Base-by-base conservation (phyloP, 2,329 filamentous ascomycete genomes). In the Ambrosiella cleistominuta region DNA sequence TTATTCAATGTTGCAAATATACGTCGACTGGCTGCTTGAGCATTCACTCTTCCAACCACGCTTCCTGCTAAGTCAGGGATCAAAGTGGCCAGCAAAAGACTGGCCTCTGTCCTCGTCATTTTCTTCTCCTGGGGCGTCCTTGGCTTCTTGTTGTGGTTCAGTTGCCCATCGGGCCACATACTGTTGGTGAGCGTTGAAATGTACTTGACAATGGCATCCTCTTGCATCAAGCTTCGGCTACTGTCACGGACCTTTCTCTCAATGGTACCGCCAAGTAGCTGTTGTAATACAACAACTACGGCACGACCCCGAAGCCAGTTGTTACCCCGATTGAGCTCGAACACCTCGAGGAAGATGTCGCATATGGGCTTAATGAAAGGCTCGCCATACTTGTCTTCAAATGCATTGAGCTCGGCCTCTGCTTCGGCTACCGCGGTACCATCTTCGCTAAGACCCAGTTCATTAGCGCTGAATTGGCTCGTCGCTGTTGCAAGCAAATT, bases 321-420 rank as follows among this genome's bases (percentile, higher is more conserved):
- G 70, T 94, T 96, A 45, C 91, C 90, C 61, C 85, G 83, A 68
- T 96, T 95, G 44, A 98, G 78, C 66, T 95, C 90, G 66, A 98
- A 98, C 0, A 89, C 81, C 68, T 98, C 93, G 13, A 98, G 79
- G 70, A 98, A 98, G 61, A 98, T 83, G 69, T 98, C 93, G 70
- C 90, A 96, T 62, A 98, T 96, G 3, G 93, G 94, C 68, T 96
- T 98, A 65, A 98, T 93, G 66, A 98, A 97, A 0, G 93, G 93
- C 66, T 95, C 89, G 1, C 89, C 75, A 64, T 95, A 88, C 65
- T 83, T 84, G 66, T 87, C 84, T 70, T 97, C 91, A 65, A 95
- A 97, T 0, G 91, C 91, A 60, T 90, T 87, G 54, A 98, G 74
- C 69, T 97, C 93, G 0, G 91, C 91, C 70, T 97, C 90, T 0